These are phyloP conservation scores for Neolecta irregularis DNA, from an alignment of 1,139 yeast species.

Conservation along the genomic window DNA sequence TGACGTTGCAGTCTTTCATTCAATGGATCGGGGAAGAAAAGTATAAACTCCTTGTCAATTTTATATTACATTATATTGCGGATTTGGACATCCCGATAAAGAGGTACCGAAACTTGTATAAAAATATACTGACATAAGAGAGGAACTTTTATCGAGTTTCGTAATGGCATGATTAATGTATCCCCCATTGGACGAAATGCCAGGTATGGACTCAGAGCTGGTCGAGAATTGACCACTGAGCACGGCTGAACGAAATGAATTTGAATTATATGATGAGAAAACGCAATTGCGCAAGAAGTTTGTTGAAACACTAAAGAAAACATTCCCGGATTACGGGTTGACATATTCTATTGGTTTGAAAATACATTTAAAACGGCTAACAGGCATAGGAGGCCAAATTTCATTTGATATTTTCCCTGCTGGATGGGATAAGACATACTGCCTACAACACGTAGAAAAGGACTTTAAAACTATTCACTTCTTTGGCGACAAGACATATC, in stretches of 20 bases:
- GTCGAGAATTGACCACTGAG: too few relatives aligned
- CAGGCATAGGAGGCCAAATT: conserved; percentile 58
- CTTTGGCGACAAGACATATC: conserved; percentile 94
- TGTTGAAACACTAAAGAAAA: conserved; percentile 68
- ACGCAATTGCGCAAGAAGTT: conserved; percentile 66
- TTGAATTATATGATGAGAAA: conserved; percentile 64
- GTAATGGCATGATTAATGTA: conserved; percentile 98
- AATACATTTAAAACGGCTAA: not conserved
- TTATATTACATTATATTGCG: conserved; percentile 69
- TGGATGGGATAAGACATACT: conserved; percentile 99
- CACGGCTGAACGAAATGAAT: conserved; percentile 81
- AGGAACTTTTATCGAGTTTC: conserved; percentile 96
- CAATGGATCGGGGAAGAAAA: conserved; percentile 90
- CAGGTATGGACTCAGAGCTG: conserved; percentile 31
- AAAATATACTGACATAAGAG: conserved; percentile 34
- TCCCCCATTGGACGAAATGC: conserved; percentile 99
- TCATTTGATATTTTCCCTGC: conserved; percentile 99
- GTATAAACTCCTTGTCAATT: conserved; percentile 76
- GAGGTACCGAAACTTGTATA: conserved; percentile 19
- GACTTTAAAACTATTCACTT: conserved; percentile 80
- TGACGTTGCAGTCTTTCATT: conserved; percentile 43
- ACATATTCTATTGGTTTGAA: conserved; percentile 77
- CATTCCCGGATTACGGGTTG: conserved; percentile 68
- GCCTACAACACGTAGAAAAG: conserved; percentile 82
- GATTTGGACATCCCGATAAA: conserved; percentile 71